Evolutionary conservation across 2,329 filamentous ascomycete species (phyloP).

Genomic region (Colletotrichum melonis): DNA sequence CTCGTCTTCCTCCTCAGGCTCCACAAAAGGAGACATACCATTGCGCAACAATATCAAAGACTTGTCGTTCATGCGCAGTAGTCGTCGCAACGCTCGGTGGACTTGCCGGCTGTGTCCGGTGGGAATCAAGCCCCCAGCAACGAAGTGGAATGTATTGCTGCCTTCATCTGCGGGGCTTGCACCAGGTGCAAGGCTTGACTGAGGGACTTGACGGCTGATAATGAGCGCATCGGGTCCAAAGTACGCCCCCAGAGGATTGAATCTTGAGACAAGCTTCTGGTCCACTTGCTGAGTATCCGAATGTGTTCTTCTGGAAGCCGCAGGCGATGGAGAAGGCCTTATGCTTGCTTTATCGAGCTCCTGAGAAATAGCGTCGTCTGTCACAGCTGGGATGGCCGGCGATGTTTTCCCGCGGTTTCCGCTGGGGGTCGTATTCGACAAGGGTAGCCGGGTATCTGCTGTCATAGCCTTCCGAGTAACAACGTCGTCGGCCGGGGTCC

Average conservation of each 20-base stretch:
- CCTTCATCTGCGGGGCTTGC: conserved; percentile 22
- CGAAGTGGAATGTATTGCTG: background rate
- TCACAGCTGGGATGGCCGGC: no score
- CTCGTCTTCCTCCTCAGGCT: conserved; percentile 61
- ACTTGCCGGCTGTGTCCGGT: conserved; percentile 58
- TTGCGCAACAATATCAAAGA: conserved; percentile 16
- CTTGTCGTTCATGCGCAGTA: conserved; percentile 45
- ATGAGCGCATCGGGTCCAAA: conserved; percentile 47
- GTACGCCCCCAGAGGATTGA: conserved; percentile 44
- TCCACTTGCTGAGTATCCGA: background rate
- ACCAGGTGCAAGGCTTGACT: conserved; percentile 2
- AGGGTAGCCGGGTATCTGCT: background rate
- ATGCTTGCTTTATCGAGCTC: background rate
- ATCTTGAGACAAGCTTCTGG: background rate
- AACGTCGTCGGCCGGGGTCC: conserved; percentile 25
- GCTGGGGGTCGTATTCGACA: background rate
- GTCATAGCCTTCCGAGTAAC: background rate
- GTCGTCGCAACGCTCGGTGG: conserved; percentile 51
- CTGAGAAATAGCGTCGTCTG: background rate
- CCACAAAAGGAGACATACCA: conserved; percentile 55
- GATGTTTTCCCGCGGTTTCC: background rate
- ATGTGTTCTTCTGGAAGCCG: background rate
- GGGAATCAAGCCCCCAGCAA: conserved; percentile 42
- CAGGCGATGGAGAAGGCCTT: background rate
- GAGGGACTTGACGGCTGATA: conserved; percentile 17